Evolutionary conservation across 2,329 filamentous ascomycete species (phyloP).

Genomic region (Samsoniella hepiali): DNA sequence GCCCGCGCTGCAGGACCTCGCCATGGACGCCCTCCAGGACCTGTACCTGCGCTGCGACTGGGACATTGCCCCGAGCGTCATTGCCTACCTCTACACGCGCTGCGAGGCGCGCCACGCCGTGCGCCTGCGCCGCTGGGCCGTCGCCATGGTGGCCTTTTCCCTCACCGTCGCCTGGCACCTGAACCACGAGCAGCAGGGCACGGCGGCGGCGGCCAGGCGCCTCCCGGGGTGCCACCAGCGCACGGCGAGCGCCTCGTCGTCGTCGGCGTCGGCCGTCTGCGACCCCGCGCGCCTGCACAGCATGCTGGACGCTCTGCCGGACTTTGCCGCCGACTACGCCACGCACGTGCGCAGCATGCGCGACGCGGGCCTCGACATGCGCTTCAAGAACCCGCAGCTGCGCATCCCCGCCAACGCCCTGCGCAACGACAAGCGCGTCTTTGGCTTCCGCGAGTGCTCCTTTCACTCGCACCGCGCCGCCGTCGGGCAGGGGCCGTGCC

Average conservation of each 20-base stretch:
- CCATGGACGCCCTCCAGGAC: constrained; percentile 58
- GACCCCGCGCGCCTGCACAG: constrained; percentile 37
- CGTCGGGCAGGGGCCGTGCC: constrained; percentile 54
- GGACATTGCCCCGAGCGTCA: constrained; percentile 51
- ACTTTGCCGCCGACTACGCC: constrained; percentile 49
- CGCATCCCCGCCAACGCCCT: constrained; percentile 55
- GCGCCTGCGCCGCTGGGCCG: constrained; percentile 56
- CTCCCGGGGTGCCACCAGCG: background rate
- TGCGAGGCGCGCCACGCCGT: constrained; percentile 48
- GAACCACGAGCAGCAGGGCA: constrained; percentile 26
- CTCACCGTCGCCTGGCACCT: constrained; percentile 33
- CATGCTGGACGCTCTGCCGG: constrained; percentile 43
- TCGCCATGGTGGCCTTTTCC: constrained; percentile 59
- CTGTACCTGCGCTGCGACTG: constrained; percentile 57
- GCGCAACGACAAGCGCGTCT: constrained; percentile 54
- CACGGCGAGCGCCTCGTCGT: background rate
- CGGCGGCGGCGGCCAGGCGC: constrained; percentile 20
- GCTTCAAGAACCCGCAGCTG: constrained; percentile 60
- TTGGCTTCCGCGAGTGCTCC: constrained; percentile 59
- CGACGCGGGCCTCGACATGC: constrained; percentile 47
- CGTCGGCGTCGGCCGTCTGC: constrained; percentile 5
- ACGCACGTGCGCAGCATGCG: constrained; percentile 52
- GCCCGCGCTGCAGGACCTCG: constrained; percentile 50
- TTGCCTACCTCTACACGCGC: constrained; percentile 52
- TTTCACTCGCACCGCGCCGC: constrained; percentile 57